Percentiles rank a stretch among this genome's conserved stretches.
These are phyloP conservation scores for Chytridiales sp. DNA, from an alignment of 371 early-diverging fungal genomes.

Conservation along the genomic window DNA sequence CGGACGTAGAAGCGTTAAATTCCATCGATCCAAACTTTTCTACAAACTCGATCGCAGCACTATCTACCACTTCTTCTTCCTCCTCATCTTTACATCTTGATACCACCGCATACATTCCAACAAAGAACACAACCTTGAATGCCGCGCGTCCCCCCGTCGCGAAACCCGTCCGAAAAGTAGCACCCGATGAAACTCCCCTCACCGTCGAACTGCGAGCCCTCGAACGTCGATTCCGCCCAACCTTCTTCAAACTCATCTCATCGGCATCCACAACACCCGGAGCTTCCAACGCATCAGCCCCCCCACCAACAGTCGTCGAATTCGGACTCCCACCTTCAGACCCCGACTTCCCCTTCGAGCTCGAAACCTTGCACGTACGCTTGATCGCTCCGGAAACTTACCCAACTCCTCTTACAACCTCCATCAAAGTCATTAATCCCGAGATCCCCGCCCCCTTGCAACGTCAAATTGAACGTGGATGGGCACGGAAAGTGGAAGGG, in stretches of 20 bases:
- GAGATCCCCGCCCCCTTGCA: constrained; percentile 55
- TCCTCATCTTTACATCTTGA: too few relatives aligned
- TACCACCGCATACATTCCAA: too few relatives aligned
- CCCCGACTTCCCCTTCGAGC: constrained; percentile 76
- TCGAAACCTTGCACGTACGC: constrained; percentile 56
- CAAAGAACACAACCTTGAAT: too few relatives aligned
- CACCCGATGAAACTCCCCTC: constrained; percentile 8
- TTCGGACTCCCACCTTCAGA: constrained; percentile 58
- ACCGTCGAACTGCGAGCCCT: constrained; percentile 16
- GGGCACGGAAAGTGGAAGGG: constrained; percentile 49
- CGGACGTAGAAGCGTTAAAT: too few relatives aligned
- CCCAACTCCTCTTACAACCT: constrained; percentile 44
- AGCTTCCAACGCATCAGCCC: constrained; percentile 3
- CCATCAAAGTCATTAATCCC: constrained; percentile 55
- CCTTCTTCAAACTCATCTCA: constrained; percentile 3
- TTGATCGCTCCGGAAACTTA: constrained; percentile 57
- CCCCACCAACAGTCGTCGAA: constrained; percentile 16
- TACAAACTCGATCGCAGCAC: too few relatives aligned
- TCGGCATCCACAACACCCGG: constrained; percentile 2
- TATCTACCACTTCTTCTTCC: too few relatives aligned
- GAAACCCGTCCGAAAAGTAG: constrained; percentile 3
- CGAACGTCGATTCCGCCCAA: constrained; percentile 21
- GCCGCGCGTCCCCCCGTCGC: constrained; percentile 5
- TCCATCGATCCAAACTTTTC: too few relatives aligned
- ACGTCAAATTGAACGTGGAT: constrained; percentile 53